Conservation (phyloP, 495 filamentous ascomycete genomes). For the Podospora pseudoanserina region DNA sequence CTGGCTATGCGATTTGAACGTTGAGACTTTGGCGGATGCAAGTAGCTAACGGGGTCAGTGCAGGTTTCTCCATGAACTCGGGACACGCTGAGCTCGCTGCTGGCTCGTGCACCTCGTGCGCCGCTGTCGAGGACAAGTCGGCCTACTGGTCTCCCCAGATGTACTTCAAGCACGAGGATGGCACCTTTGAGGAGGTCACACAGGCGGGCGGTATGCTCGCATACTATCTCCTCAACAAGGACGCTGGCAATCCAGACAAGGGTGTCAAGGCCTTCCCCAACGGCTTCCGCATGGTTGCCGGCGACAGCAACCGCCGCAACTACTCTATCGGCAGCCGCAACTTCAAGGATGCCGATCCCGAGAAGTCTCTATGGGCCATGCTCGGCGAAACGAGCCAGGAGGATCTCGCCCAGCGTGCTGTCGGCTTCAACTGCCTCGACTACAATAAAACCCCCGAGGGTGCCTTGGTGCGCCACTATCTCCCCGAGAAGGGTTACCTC, state of each 20-base stretch:
- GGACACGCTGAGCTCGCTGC: constrained; percentile 48
- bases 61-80: constrained; percentile 49
- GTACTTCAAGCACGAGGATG: constrained; percentile 56
- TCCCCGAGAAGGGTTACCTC: constrained; percentile 75
- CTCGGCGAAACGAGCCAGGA: constrained; percentile 57
- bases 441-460: constrained; percentile 60
- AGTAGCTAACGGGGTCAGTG: not conserved
- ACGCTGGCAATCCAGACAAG: constrained; percentile 42
- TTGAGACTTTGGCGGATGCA: constrained; percentile 4
- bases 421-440: constrained; percentile 92
- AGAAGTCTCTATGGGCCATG: constrained; percentile 63
- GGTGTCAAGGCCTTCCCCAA: constrained; percentile 68
- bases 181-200: constrained; percentile 43
- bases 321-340: constrained; percentile 56
- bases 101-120: constrained; percentile 61
- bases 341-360: constrained; percentile 58
- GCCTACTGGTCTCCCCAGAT: constrained; percentile 66
- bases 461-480: constrained; percentile 70
- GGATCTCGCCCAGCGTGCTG: constrained; percentile 70
- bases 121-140: constrained; percentile 61
- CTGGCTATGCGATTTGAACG: not conserved
- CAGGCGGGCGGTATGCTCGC: constrained; percentile 61
- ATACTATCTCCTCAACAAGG: constrained; percentile 68
- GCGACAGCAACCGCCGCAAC: constrained; percentile 63
- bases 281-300: constrained; percentile 83